phyloP scores from a whole-genome alignment of 2,329 filamentous ascomycete species.

The Botrytis sinoallii region DNA sequence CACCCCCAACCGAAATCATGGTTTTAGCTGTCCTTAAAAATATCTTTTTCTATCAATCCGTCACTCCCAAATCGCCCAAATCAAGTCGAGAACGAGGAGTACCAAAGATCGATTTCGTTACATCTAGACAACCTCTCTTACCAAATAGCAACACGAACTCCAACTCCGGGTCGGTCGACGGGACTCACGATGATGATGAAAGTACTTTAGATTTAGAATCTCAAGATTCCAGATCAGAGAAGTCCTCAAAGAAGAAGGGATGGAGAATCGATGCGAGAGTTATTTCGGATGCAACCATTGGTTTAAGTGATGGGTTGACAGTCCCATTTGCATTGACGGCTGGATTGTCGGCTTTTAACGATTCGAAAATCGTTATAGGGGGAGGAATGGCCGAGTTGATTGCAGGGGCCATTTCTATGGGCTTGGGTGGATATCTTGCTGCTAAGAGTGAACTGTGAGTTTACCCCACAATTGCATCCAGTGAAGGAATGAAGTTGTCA shows the following conservation, averaged over 20 bases:
- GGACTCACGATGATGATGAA: neutral
- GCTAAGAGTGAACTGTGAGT: conserved; percentile 46
- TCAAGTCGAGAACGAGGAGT: neutral
- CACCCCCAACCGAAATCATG: conserved; percentile 29
- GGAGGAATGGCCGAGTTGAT: conserved; percentile 60
- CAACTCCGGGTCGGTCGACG: conserved; percentile 1
- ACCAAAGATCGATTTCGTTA: conserved; percentile 21
- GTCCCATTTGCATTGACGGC: conserved; percentile 63
- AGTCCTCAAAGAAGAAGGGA: conserved; percentile 28
- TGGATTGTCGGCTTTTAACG: conserved; percentile 49
- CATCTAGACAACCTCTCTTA: conserved; percentile 27
- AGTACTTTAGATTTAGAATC: conserved; percentile 31
- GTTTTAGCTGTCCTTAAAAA: conserved; percentile 37
- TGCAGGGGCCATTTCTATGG: conserved; percentile 61
- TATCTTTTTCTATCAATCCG: conserved; percentile 33
- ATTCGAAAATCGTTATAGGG: conserved; percentile 53
- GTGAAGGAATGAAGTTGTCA: neutral
- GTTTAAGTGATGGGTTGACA: conserved; percentile 59
- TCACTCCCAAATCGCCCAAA: conserved; percentile 14
- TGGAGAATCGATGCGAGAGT: conserved; percentile 38
- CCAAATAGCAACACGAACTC: neutral
- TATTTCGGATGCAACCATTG: conserved; percentile 56
- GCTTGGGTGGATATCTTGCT: conserved; percentile 57
- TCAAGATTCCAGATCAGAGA: conserved; percentile 24
- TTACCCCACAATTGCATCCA: neutral